Evolutionary conservation across 2,329 filamentous ascomycete species (phyloP).

Genomic region (Peltaster fructicola): DNA sequence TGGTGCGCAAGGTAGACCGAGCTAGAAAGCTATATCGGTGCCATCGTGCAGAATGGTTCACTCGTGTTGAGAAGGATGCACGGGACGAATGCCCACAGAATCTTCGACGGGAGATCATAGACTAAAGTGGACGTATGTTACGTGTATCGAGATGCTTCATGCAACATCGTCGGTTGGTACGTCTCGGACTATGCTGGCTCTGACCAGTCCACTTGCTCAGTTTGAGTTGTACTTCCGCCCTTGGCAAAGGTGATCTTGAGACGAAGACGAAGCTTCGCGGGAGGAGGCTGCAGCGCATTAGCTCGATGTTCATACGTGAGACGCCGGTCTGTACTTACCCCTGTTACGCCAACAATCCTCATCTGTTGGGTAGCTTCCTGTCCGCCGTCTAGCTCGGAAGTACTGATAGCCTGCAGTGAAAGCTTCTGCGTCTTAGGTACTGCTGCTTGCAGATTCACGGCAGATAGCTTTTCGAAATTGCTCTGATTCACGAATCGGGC

Average conservation of each 20-base stretch:
- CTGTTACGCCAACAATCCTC: constrained; percentile 69
- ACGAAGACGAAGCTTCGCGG: constrained; percentile 55
- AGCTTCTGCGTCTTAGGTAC: constrained; percentile 94
- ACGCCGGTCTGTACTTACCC: constrained; percentile 64
- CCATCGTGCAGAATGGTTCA: too few relatives aligned
- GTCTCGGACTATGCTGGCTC: constrained; percentile 57
- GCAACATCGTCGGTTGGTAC: too few relatives aligned
- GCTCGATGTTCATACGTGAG: constrained; percentile 4
- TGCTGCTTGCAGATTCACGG: constrained; percentile 76
- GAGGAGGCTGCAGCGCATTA: constrained; percentile 54
- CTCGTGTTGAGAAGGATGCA: too few relatives aligned
- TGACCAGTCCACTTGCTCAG: constrained; percentile 93
- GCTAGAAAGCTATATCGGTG: too few relatives aligned
- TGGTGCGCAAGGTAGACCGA: too few relatives aligned
- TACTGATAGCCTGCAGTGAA: constrained; percentile 79
- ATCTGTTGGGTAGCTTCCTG: constrained; percentile 80
- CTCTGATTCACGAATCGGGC: constrained; percentile 61
- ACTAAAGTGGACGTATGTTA: too few relatives aligned
- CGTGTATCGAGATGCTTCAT: too few relatives aligned
- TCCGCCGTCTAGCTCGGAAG: constrained; percentile 54
- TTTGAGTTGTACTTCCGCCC: constrained; percentile 50
- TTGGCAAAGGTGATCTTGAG: constrained; percentile 69
- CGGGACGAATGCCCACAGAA: too few relatives aligned
- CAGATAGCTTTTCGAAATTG: constrained; percentile 45
- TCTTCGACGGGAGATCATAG: too few relatives aligned